phyloP scores from a whole-genome alignment of 2,329 filamentous ascomycete genomes.

The Sclerotinia glacialis region DNA sequence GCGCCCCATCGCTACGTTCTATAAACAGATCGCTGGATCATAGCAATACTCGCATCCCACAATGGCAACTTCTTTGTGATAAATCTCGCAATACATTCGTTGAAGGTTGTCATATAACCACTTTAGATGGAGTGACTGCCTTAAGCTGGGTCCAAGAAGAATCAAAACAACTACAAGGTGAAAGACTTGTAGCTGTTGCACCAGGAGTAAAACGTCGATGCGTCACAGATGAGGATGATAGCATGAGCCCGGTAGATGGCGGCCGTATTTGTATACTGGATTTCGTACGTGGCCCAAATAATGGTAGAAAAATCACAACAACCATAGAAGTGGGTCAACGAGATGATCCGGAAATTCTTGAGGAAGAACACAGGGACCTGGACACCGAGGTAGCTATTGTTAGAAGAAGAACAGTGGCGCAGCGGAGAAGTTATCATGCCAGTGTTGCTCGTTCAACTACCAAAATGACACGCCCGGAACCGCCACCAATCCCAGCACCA shows the following conservation, averaged over 20 bases:
- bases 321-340: constrained; percentile 70
- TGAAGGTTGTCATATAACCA: constrained; percentile 61
- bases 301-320: constrained; percentile 57
- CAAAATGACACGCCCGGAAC: constrained; percentile 35
- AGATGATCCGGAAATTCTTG: constrained; percentile 64
- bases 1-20: constrained; percentile 36
- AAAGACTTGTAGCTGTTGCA: constrained; percentile 67
- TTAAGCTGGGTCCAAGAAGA: constrained; percentile 69
- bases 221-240: constrained; percentile 62
- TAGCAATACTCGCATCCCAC: constrained; percentile 48
- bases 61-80: constrained; percentile 68
- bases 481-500: constrained; percentile 32
- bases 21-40: constrained; percentile 28
- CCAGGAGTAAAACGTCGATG: constrained; percentile 62
- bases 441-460: constrained; percentile 52
- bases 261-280: constrained; percentile 71
- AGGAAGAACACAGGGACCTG: constrained; percentile 71
- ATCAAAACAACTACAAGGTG: constrained; percentile 48
- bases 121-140: constrained; percentile 63
- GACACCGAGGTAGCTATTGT: constrained; percentile 78
- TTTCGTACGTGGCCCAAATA: constrained; percentile 60
- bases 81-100: constrained; percentile 67
- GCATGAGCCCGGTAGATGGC: constrained; percentile 73
- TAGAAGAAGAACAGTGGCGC: constrained; percentile 68
- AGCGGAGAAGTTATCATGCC: constrained; percentile 50